Evolutionary conservation across 2,329 filamentous ascomycete genomes (phyloP), one percentile per base, ranked within the genome.

Genomic region (Coleophoma crateriformis): DNA sequence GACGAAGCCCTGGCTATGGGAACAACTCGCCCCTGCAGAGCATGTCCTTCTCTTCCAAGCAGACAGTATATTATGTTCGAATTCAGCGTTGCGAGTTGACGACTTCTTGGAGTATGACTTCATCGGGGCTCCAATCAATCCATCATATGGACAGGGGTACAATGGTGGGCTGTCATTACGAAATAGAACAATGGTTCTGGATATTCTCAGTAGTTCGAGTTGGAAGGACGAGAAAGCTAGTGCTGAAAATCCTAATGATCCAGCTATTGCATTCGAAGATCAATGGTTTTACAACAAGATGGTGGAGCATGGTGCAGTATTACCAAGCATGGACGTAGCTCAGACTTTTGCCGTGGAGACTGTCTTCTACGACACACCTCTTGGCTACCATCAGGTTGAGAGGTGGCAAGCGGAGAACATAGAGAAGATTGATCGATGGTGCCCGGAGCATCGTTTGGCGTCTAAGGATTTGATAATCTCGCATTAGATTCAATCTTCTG

Each of bases 161-260:
- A 67, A 67, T 49, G 65, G 65, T 43, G 65, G 65, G 2, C 52
- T 68, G 14, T 61, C 58, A 3, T 54, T 68, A 39, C 61, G 65
- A 42, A 67, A 66, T 54, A 55, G 61, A 15, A 49, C 47, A 15
- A 58, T 61, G 56, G 62, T 67, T 35, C 48, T 67, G 8, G 48
- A 52, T 7, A 51, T 56, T 63, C 64, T 55, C 46, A 34, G 2
- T 40, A 49, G 14, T 47, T 54, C 17, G 48, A 39, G 27, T 32
- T 41, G 58, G 50, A 38, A 63, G 17, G 39, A 13, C 8, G 49
- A 54, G 38, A 49, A 52, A 17, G 48, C 17, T 40, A 38, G 41
- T n/a, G 47, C 46, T 35, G 33, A 22, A 13, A 42, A 35, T 48
- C 34, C 20, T 15, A 33, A 17, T 42, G 27, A 17, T 64, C 57